These are phyloP conservation scores for Agrocybe chaxingu DNA, from an alignment of 768 basidiomycete species.

Conservation along the genomic window DNA sequence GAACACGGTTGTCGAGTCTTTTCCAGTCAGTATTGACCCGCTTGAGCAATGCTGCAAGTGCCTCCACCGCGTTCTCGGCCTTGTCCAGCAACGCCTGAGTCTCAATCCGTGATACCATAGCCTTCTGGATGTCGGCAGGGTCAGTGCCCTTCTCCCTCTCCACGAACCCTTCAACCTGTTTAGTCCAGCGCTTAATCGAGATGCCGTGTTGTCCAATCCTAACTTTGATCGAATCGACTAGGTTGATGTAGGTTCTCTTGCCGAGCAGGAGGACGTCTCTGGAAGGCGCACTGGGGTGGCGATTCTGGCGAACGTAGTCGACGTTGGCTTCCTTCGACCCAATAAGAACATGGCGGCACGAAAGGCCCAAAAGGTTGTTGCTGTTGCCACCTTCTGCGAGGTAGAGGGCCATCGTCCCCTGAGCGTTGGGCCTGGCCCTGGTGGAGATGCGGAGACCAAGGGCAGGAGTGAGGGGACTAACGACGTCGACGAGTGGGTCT, in stretches of 20 bases:
- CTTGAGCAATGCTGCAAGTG: constrained; percentile 8
- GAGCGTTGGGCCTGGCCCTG: constrained; percentile 22
- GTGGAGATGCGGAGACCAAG: constrained; percentile 33
- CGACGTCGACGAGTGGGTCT: constrained; percentile 24
- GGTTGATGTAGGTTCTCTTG: constrained; percentile 11
- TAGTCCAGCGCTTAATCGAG: constrained; percentile 15
- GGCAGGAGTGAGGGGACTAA: constrained; percentile 29
- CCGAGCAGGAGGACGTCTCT: constrained; percentile 30
- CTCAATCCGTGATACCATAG: not conserved
- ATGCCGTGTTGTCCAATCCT: constrained; percentile 7
- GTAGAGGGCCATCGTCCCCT: constrained; percentile 34
- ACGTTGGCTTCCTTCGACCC: constrained; percentile 22
- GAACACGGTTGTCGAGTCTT: constrained; percentile 21
- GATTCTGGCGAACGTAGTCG: constrained; percentile 14
- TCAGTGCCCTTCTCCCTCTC: constrained; percentile 7
- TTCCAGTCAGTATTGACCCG: constrained; percentile 24
- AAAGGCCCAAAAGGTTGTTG: constrained; percentile 23
- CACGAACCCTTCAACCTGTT: constrained; percentile 19
- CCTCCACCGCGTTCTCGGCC: constrained; percentile 15
- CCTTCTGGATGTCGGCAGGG: constrained; percentile 7
- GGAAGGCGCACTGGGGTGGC: constrained; percentile 21
- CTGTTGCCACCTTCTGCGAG: constrained; percentile 28
- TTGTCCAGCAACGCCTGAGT: constrained; percentile 9
- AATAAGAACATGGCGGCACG: constrained; percentile 27
- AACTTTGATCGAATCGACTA: not conserved